Percentiles rank a stretch among this genome's conserved stretches.
These are phyloP conservation scores for Rickenella mellea DNA, from an alignment of 768 basidiomycete genomes.

Conservation along the genomic window DNA sequence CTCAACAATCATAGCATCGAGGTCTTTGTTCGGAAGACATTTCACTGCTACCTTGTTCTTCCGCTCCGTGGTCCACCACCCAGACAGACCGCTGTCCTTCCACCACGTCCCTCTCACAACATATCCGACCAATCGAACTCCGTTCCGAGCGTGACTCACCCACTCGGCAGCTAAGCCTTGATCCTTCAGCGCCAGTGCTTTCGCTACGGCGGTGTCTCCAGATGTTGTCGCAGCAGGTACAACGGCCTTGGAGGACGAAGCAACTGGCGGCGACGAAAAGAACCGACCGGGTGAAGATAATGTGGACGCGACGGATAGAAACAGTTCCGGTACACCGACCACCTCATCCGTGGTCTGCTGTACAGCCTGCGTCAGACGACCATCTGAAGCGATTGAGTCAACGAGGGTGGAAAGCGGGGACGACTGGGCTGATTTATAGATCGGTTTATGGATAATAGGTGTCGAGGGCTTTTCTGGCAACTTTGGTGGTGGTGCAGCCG, in stretches of 20 bases:
- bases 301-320: constrained; percentile 27
- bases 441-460: constrained; percentile 26
- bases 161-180: constrained; percentile 14
- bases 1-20: constrained; percentile 54
- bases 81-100: constrained; percentile 15
- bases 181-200: neutral
- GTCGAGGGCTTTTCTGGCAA: constrained; percentile 26
- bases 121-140: neutral
- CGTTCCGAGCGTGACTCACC: constrained; percentile 9
- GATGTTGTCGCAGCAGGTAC: too few species aligned
- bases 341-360: constrained; percentile 40
- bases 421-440: constrained; percentile 33
- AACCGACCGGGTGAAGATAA: neutral
- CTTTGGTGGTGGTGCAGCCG: constrained; percentile 19
- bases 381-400: constrained; percentile 51
- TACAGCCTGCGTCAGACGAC: constrained; percentile 26
- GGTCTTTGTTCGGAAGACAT: constrained; percentile 47
- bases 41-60: constrained; percentile 41
- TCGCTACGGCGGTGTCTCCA: too few species aligned
- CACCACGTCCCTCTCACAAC: constrained; percentile 12
- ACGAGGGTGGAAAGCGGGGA: constrained; percentile 48
- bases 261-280: neutral
- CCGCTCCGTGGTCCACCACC: constrained; percentile 55
- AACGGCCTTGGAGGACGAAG: neutral
- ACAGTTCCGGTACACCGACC: constrained; percentile 39